Evolutionary conservation across 441 rosid genomes (phyloP), one percentile per base, ranked within the genome.

Genomic region (Dalechampia spathulata): DNA sequence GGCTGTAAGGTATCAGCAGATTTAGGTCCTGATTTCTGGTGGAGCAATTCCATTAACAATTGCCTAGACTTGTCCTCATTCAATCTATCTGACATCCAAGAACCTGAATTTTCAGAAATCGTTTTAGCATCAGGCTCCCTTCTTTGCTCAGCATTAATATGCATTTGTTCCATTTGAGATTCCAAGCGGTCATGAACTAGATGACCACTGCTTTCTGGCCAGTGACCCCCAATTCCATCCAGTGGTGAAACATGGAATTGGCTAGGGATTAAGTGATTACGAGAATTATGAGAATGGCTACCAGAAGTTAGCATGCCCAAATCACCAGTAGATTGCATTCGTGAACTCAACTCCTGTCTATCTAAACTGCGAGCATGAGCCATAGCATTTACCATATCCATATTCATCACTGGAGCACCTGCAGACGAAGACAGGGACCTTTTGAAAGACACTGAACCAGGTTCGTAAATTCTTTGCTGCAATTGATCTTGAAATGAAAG

Each of bases 11-110:
- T 62, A 41, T 62, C 61, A 17, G 47, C 54, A 43, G 71, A 49
- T 25, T 65, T 75, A 51, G 44, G 62, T 32, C 65, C 67, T 15
- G 61, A 61, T 22, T 70, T 75, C 52, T 65, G 76, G 36, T 73
- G 69, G 22, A 72, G 49, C 48, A 44, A 76, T 30, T 78, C 75
- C 75, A 75, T 62, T 41, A 78, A 61, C 46, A 69, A 63, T 72
- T 48, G 66, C 38, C 62, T 74, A 7, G 77, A 66, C 42, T 74
- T 70, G 27, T 63, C 75, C 28, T 67, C 71, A 67, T 72, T 58
- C 16, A 37, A 28, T 40, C 63, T 68, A 53, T 65, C 72, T 5
- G 83, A 65, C 57, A 60, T 30, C 79, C 75, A 78, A 15, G 45
- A 15, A 21, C 60, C 59, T 26, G 74, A 54, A 44, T 69, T 61